Evolutionary conservation across 2,329 filamentous ascomycete species (phyloP).

Genomic region (Chrysosporium queenslandicum): DNA sequence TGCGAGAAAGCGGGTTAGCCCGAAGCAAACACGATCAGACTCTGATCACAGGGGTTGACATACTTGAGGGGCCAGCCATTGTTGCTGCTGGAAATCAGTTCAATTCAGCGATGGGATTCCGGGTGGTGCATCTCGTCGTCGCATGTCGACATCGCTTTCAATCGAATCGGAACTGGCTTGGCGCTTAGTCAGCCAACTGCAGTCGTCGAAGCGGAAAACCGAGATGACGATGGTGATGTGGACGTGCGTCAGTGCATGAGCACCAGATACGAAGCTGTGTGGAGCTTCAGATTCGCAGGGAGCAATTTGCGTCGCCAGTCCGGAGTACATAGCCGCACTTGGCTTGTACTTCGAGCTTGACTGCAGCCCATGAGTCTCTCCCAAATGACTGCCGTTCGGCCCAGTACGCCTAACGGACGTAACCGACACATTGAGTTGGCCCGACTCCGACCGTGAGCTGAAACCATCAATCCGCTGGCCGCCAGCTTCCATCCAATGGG

Average conservation of each 20-base stretch:
- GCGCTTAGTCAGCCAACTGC: constrained; percentile 1
- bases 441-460: constrained; percentile 6
- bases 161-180: neutral
- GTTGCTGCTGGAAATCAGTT: constrained; percentile 1
- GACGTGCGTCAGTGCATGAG: too few relatives aligned
- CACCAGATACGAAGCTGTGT: too few relatives aligned
- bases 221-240: neutral
- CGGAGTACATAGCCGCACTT: too few relatives aligned
- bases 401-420: neutral
- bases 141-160: neutral
- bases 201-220: too few relatives aligned
- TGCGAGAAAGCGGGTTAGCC: constrained; percentile 40
- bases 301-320: too few relatives aligned
- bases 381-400: neutral
- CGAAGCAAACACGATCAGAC: neutral
- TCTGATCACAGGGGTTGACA: neutral
- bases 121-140: neutral
- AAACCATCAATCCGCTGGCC: neutral
- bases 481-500: neutral
- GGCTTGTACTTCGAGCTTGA: neutral
- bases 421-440: neutral
- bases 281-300: too few relatives aligned
- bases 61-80: constrained; percentile 15
- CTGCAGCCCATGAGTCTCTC: neutral
- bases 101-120: neutral